These are phyloP conservation scores for Saccharomyces eubayanus DNA, from an alignment of 805 yeast species.

Conservation along the genomic window DNA sequence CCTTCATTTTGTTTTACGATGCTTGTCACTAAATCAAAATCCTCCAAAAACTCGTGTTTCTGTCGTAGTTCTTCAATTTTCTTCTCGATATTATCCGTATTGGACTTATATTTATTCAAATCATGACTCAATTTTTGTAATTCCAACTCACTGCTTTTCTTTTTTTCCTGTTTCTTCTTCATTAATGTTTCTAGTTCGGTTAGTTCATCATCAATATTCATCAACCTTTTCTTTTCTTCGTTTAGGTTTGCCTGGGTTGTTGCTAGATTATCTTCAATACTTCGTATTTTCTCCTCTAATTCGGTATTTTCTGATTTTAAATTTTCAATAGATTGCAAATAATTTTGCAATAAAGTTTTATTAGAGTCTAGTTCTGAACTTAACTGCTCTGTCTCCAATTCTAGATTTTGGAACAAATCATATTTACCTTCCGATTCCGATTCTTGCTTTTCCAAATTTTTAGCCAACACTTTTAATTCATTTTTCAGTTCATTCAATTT, in stretches of 20 bases:
- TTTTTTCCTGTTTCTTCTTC: conserved; percentile 33
- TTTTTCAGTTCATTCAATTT: conserved; percentile 58
- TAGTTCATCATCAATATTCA: conserved; percentile 72
- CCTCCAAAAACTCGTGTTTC: conserved; percentile 67
- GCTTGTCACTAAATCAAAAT: conserved; percentile 46
- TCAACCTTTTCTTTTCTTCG: conserved; percentile 44
- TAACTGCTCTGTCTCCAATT: conserved; percentile 64
- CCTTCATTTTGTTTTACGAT: conserved; percentile 56
- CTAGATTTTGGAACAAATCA: conserved; percentile 51
- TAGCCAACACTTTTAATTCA: conserved; percentile 40
- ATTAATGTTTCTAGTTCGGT: conserved; percentile 46
- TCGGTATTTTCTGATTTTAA: conserved; percentile 31
- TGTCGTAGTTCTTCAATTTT: conserved; percentile 40
- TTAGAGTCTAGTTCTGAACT: conserved; percentile 45
- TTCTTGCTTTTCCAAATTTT: conserved; percentile 33
- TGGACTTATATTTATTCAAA: conserved; percentile 39
- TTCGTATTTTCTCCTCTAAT: conserved; percentile 24
- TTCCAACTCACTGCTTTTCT: conserved; percentile 42
- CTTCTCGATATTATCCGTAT: conserved; percentile 31
- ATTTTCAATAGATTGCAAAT: conserved; percentile 34
- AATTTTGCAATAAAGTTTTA: conserved; percentile 6
- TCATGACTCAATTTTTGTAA: conserved; percentile 49
- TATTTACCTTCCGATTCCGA: conserved; percentile 38
- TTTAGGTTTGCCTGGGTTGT: conserved; percentile 24
- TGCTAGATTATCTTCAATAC: conserved; percentile 22